Evolutionary conservation across 768 basidiomycete genomes (phyloP), one percentile per base, ranked within the genome.

Genomic region (Macrolepiota fuliginosa): DNA sequence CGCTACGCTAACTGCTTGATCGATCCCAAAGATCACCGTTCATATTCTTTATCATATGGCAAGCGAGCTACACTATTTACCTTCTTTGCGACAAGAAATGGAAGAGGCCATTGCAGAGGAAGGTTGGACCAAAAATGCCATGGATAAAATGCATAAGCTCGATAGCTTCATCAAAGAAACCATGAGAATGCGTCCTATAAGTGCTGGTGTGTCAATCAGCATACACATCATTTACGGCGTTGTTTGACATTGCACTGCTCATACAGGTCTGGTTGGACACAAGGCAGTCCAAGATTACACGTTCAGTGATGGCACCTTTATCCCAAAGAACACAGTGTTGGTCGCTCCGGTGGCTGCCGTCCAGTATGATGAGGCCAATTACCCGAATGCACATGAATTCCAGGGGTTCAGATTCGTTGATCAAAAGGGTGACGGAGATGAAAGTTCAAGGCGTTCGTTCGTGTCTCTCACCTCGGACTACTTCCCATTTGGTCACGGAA

Each of bases 11-110:
- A 39, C 6, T 19, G 46, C 25, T 54, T 15, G 29, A 46, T 36
- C 13, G 12, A 40, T n/a, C 17, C 24, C n/a, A 1, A 55, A 49
- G 24, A 29, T 52, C 25, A 45, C 22, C 46, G 56, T 27, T 55
- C 19, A 72, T 2, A 71, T 69, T 3, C 60, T 78, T 4, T 77
- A 70, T 55, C 66, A 79, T n/a, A 67, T 83, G 5, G 76, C 77
- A 17, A 65, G 71, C 0, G 57, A 69, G 24, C 75, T 78, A 1
- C 65, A 74, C 17, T 74, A 75, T 46, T 55, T 72, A 1, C 58
- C 68, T 6, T 68, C 72, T 4, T 52, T 84, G 4, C 74, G 82
- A 0, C 75, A 79, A 58, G 83, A 85, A 65, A 71, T 81, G 4
- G 77, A 79, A 35, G 56, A 62, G 1, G 72, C 78, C 3, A 53